Conservation (phyloP, 495 filamentous ascomycete genomes). For the Immersiella caudata region DNA sequence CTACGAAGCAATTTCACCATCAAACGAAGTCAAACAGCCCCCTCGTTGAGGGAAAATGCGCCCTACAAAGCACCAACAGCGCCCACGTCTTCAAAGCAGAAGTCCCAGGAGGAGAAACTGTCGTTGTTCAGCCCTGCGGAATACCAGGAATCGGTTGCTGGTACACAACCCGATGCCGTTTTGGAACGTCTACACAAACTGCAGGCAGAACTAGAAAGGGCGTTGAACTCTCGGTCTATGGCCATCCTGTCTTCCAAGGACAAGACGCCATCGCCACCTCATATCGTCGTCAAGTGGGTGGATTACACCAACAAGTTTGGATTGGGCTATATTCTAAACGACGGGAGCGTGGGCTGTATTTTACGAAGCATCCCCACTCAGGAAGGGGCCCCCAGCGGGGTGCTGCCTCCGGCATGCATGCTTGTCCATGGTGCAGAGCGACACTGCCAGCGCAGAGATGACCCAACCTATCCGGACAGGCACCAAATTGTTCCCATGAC, state of each 20-base stretch:
- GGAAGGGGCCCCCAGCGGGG: constrained; percentile 52
- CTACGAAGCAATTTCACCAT: constrained; percentile 33
- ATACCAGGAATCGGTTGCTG: constrained; percentile 49
- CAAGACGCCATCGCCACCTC: constrained; percentile 45
- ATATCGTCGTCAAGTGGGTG: constrained; percentile 87
- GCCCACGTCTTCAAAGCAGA: constrained; percentile 18
- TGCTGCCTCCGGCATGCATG: constrained; percentile 65
- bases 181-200: constrained; percentile 52
- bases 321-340: constrained; percentile 80
- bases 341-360: constrained; percentile 81
- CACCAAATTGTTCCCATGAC: constrained; percentile 67
- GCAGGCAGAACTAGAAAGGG: constrained; percentile 57
- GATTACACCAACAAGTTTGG: constrained; percentile 92
- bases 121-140: constrained; percentile 57
- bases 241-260: constrained; percentile 48
- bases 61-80: constrained; percentile 7
- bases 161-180: constrained; percentile 55
- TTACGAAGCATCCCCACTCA: constrained; percentile 59
- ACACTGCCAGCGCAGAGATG: constrained; percentile 59
- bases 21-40: constrained; percentile 25
- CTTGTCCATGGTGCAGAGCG: constrained; percentile 68
- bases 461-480: constrained; percentile 58
- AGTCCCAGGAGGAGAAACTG: constrained; percentile 31
- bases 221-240: constrained; percentile 58
- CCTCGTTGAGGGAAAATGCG: constrained; percentile 14